Evolutionary conservation across 257 asterid genomes (phyloP).

Genomic region (Primulina tabacum): DNA sequence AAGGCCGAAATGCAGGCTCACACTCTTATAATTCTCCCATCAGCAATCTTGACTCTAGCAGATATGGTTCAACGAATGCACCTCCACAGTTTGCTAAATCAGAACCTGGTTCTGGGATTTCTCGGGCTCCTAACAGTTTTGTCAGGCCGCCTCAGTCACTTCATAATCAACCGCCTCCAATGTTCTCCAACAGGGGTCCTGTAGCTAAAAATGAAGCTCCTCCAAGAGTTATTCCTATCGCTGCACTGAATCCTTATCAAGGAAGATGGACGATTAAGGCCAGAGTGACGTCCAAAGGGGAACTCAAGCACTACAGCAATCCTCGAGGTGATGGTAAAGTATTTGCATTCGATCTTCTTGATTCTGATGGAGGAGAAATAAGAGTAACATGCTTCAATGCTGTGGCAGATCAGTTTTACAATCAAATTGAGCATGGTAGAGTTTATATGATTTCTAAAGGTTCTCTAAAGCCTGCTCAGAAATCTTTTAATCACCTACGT

Average conservation of each 20-base stretch:
- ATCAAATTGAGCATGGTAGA: conserved; percentile 64
- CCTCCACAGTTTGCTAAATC: conserved; percentile 37
- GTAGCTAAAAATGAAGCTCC: conserved; percentile 76
- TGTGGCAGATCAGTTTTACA: conserved; percentile 72
- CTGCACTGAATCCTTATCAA: conserved; percentile 78
- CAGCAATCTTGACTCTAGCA: conserved; percentile 40
- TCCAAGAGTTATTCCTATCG: conserved; percentile 73
- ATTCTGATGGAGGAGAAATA: conserved; percentile 89
- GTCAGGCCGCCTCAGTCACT: conserved; percentile 60
- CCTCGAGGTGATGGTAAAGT: conserved; percentile 89
- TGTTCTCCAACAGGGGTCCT: conserved; percentile 78
- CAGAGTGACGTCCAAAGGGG: conserved; percentile 77
- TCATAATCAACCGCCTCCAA: conserved; percentile 61
- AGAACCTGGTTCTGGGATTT: conserved; percentile 42
- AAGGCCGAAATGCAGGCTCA: conserved; percentile 31
- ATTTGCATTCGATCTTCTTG: conserved; percentile 90
- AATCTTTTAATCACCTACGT: conserved; percentile 67
- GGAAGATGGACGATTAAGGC: conserved; percentile 95
- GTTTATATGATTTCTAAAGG: conserved; percentile 80
- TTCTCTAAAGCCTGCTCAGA: conserved; percentile 63
- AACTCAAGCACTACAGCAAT: conserved; percentile 70
- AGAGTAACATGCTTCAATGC: conserved; percentile 91
- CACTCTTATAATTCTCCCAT: conserved; percentile 39
- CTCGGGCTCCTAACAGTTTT: conserved; percentile 53
- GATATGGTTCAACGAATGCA: conserved; percentile 36